Conservation (phyloP, 208 protist genomes). For the Borovskyia barvae region DNA sequence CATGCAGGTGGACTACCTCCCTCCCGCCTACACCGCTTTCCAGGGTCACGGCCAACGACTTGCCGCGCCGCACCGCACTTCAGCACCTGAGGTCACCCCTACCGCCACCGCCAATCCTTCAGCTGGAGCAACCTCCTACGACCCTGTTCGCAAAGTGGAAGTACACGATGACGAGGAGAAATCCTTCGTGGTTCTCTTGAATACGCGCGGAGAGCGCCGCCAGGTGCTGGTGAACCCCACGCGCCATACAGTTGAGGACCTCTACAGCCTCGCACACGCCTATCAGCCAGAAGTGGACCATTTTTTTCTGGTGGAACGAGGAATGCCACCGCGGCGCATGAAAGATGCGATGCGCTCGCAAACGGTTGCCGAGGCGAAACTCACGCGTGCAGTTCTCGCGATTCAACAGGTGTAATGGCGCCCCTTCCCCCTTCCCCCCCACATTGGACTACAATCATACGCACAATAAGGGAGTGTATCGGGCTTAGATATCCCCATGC, state of each 20-base stretch:
- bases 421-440: neutral
- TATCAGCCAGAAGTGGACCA: conserved; percentile 31
- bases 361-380: conserved; percentile 62
- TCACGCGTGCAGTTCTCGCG: conserved; percentile 55
- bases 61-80: conserved; percentile 2
- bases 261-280: conserved; percentile 57
- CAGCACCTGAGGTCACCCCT: too few relatives aligned
- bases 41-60: conserved; percentile 61
- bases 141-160: conserved; percentile 24
- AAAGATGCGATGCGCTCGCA: conserved; percentile 22
- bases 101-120: conserved; percentile 2
- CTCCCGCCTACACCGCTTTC: conserved; percentile 52
- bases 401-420: conserved; percentile 42
- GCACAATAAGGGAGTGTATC: too few relatives aligned
- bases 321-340: conserved; percentile 64
- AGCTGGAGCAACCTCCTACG: conserved; percentile 3
- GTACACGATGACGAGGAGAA: conserved; percentile 40
- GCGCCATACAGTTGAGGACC: conserved; percentile 71
- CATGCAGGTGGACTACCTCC: conserved; percentile 41
- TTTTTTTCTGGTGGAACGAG: conserved; percentile 63
- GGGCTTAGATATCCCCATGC: too few relatives aligned
- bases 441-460: conserved; percentile 4
- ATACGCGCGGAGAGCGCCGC: conserved; percentile 48
- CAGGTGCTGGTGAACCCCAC: conserved; percentile 73
- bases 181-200: conserved; percentile 65